Evolutionary conservation across 106 monocot genomes (phyloP).

Genomic region (Dioscorea zingiberensis): DNA sequence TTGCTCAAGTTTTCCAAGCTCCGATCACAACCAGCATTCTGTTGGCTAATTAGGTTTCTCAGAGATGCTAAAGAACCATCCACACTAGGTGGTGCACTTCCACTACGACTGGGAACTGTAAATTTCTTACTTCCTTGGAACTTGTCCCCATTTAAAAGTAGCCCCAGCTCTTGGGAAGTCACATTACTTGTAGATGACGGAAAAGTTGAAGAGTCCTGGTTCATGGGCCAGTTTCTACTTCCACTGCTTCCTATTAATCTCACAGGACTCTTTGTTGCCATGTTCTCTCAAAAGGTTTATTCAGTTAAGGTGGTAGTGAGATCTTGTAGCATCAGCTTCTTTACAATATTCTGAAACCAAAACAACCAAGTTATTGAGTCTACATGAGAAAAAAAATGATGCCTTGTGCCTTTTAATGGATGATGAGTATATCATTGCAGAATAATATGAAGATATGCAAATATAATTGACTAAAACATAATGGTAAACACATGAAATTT

Average conservation of each 20-base stretch:
- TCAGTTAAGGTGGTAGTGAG: slow-evolving; percentile 11
- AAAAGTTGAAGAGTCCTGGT: slow-evolving; percentile 28
- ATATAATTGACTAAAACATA: neutral
- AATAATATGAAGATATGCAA: too few relatives aligned
- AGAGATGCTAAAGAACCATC: slow-evolving; percentile 70
- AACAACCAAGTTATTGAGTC: neutral
- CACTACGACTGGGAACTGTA: slow-evolving; percentile 66
- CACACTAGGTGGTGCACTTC: slow-evolving; percentile 94
- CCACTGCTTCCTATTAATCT: slow-evolving; percentile 40
- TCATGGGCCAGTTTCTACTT: slow-evolving; percentile 42
- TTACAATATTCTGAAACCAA: slow-evolving; percentile 4
- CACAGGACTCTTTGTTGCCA: slow-evolving; percentile 77
- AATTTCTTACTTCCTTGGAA: slow-evolving; percentile 27
- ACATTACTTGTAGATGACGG: slow-evolving; percentile 24
- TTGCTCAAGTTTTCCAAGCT: slow-evolving; percentile 32
- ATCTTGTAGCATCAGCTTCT: slow-evolving; percentile 10
- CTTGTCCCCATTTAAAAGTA: slow-evolving; percentile 32
- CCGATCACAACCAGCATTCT: slow-evolving; percentile 17
- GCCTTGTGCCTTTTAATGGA: too few relatives aligned
- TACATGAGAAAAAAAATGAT: neutral
- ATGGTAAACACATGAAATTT: too few relatives aligned
- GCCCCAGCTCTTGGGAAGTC: slow-evolving; percentile 41
- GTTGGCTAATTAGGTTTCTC: slow-evolving; percentile 21
- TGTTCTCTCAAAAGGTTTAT: slow-evolving; percentile 11
- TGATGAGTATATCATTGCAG: too few relatives aligned